Base-by-base conservation (phyloP, 2,329 filamentous ascomycete species). In the Talaromyces sp. region DNA sequence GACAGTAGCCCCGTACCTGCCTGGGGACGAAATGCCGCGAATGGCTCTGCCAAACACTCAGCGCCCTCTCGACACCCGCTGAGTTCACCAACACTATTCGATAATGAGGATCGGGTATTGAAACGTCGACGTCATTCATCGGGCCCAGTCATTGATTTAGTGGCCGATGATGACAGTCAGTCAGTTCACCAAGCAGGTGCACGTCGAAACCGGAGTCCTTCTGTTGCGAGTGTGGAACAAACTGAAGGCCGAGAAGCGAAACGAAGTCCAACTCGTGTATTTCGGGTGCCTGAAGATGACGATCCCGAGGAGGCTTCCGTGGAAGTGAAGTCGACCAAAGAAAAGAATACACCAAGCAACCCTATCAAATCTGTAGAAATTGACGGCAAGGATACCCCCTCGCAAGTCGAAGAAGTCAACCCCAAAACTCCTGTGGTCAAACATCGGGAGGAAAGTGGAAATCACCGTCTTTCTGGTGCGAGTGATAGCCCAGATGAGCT, bases 401-500 rank as follows among this genome's bases (percentile, higher is more conserved):
- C n/a, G 3, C 22, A n/a, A 28, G 35, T n/a, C 11, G 37, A 41
- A 13, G n/a, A n/a, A 9, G 25, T 31, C 39, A 15, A 41, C 9
- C 25, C 13, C 9, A n/a, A 9, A 48, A 17, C 5, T 9, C 25
- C 13, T 2, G 22, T 48, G 2, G 13, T n/a, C 8, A 10, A 33
- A 28, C 25, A 9, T 2, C 13, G 8, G 31, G 2, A n/a, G 22
- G 10, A 3, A 3, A 56, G 62, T 50, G 56, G 31, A 2, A 39
- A 58, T 7, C 54, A 36, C 33, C 62, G 48, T 17, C 13, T 22
- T 36, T 58, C 56, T 17, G 63, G 61, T 22, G 50, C 56, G n/a
- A 63, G 66, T 39, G 73, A 75, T 39, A 76, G 74, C 56, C 65
- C 73, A 5, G 74, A 76, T 65, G 74, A 72, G 57, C 60, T 76